Base-by-base conservation (phyloP, 2,329 filamentous ascomycete genomes). In the Coleophoma crateriformis region DNA sequence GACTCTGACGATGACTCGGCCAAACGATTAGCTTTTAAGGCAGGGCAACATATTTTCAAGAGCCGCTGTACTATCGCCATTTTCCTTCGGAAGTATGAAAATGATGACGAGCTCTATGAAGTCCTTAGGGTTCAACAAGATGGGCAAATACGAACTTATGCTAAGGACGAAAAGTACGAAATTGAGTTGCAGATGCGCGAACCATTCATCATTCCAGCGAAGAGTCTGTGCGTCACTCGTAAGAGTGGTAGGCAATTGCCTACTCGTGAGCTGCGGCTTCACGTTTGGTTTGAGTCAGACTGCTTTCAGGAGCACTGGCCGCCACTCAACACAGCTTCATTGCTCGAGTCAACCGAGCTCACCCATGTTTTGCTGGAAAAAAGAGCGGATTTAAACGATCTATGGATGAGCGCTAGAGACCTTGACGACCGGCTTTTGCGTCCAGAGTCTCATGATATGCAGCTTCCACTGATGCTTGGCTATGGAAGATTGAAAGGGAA, bases 31-130 rank as follows among this genome's bases (percentile, higher is more conserved):
- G 38, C 34, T 27, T 35, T 19, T 42, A 38, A 13, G 37, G 13
- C 14, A 41, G 45, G 10, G 20, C 50, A 32, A 49, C 27, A 27
- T 27, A 56, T 4, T 53, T 15, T 58, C 12, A 50, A 47, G 13
- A 60, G 58, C 41, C 53, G 47, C 27, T 57, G 56, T 39, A 48
- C 50, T 7, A 33, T 60, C 13, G 49, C 58, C 10, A 50, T 62
- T 17, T 54, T 54, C 27, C 54, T 46, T 33, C 40, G 39, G 8
- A 55, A 57, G 33, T 52, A 54, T 27, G 54, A 60, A 6, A 44
- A 54, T 5, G 47, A 51, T 14, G 43, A 52, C 3, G 47, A 41
- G 42, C 49, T 32, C 41, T 57, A n/a, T n/a, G 41, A 44, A 37
- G 39, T 17, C 32, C 34, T 3, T 19, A 42, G 22, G 50, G 53